A percentile compares a stretch with the other conserved stretches of the same genome.
phyloP scores from a whole-genome alignment of 495 filamentous ascomycete genomes.

The Mycothermus thermophilus region DNA sequence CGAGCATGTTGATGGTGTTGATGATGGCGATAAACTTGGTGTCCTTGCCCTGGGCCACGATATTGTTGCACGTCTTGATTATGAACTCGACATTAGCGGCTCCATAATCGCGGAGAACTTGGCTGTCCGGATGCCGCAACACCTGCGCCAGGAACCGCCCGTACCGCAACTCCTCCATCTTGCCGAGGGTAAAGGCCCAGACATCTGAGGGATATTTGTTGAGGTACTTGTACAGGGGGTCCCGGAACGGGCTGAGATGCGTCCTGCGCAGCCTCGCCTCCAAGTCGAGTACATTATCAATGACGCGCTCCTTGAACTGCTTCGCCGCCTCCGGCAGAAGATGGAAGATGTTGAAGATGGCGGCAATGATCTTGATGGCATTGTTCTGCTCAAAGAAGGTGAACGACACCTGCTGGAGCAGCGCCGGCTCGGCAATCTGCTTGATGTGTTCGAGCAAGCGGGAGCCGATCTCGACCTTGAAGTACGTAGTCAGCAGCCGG shows the following conservation, averaged over 20 bases:
- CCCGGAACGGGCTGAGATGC: constrained; percentile 82
- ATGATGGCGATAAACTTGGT: constrained; percentile 55
- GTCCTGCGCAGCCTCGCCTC: constrained; percentile 79
- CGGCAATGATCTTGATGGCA: constrained; percentile 82
- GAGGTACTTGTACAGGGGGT: constrained; percentile 85
- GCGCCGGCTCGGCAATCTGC: constrained; percentile 64
- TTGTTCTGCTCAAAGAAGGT: constrained; percentile 82
- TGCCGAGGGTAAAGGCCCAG: constrained; percentile 60
- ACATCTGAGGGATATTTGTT: constrained; percentile 85
- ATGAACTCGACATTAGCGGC: constrained; percentile 59
- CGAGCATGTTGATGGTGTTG: constrained; percentile 74
- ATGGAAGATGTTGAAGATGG: constrained; percentile 94
- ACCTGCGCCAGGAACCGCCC: constrained; percentile 93
- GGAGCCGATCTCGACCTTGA: constrained; percentile 95
- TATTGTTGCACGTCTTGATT: constrained; percentile 46
- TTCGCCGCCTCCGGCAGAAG: constrained; percentile 78
- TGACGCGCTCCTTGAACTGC: constrained; percentile 75
- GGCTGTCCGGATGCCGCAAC: constrained; percentile 62
- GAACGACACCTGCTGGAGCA: constrained; percentile 82
- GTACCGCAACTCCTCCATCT: constrained; percentile 67
- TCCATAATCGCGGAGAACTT: constrained; percentile 57
- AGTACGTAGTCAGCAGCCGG: constrained; percentile 88
- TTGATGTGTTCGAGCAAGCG: constrained; percentile 86
- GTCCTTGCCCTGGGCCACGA: constrained; percentile 46
- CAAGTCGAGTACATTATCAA: constrained; percentile 77